phyloP scores from a whole-genome alignment of 1,139 yeast species.

The Saccharomycopsis hybrid region DNA sequence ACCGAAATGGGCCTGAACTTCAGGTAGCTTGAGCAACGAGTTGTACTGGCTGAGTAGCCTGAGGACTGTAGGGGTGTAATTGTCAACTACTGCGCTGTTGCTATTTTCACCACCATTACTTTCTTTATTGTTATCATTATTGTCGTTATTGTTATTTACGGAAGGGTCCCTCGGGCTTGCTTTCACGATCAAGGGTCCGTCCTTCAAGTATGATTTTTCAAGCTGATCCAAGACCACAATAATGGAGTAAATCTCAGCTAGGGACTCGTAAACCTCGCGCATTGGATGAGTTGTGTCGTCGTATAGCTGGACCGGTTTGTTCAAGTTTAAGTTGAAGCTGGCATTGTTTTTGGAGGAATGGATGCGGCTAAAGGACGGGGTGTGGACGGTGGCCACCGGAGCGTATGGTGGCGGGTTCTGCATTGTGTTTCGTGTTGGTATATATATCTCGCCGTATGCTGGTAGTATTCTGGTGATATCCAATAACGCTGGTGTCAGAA shows the following conservation, averaged over 20 bases:
- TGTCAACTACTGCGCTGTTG: constrained; percentile 20
- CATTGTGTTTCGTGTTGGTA: no score
- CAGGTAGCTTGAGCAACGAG: constrained; percentile 53
- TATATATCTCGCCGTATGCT: no score
- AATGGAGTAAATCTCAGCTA: constrained; percentile 79
- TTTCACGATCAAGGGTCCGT: constrained; percentile 49
- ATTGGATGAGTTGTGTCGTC: constrained; percentile 38
- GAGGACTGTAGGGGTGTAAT: constrained; percentile 59
- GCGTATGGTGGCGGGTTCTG: constrained; percentile 38
- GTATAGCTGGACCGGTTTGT: constrained; percentile 51
- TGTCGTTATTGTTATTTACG: no score
- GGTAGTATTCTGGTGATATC: no score
- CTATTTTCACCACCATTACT: neutral
- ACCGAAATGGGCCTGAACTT: constrained; percentile 38
- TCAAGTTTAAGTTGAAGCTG: constrained; percentile 31
- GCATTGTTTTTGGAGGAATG: constrained; percentile 9
- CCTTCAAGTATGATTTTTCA: constrained; percentile 75
- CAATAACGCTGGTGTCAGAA: no score
- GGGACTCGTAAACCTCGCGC: constrained; percentile 55
- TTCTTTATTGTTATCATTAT: no score
- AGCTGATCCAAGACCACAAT: constrained; percentile 71
- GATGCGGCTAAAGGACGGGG: constrained; percentile 15
- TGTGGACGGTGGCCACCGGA: constrained; percentile 31
- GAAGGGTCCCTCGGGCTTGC: constrained; percentile 27
- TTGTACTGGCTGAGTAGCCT: constrained; percentile 75